Conservation (phyloP, 257 asterid genomes). For the Lantana camara region DNA sequence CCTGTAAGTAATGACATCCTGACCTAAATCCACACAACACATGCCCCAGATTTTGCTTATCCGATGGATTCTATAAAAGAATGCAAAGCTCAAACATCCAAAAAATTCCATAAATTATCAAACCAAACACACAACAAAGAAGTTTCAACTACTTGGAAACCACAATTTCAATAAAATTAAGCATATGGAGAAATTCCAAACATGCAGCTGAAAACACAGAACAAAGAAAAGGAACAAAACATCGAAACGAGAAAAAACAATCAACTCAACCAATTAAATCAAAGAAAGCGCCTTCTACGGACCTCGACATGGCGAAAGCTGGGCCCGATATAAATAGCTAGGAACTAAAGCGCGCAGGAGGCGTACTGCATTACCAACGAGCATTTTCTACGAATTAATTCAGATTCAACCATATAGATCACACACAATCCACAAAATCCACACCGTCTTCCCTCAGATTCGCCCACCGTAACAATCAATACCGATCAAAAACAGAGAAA, state of each 20-base stretch:
- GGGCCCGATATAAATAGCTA: constrained; percentile 17
- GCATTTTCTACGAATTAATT: constrained; percentile 39
- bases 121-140: not conserved
- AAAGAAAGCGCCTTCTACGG: constrained; percentile 10
- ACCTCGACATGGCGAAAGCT: constrained; percentile 52
- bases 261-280: not conserved
- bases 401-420: constrained; percentile 38
- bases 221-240: not conserved
- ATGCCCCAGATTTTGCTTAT: not conserved
- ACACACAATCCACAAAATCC: constrained; percentile 21
- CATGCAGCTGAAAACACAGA: not conserved
- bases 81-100: constrained; percentile 4
- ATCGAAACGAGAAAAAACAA: constrained; percentile 8
- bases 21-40: not conserved
- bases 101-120: constrained; percentile 3
- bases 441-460: constrained; percentile 5
- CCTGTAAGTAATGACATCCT: not conserved
- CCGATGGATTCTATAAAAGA: not conserved
- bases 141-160: not conserved
- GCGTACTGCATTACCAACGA: constrained; percentile 32
- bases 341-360: constrained; percentile 32
- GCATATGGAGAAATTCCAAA: not conserved
- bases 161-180: not conserved
- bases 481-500: not conserved
- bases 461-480: not conserved